These are phyloP conservation scores for Xylariaceae sp. DNA, from an alignment of 2,329 filamentous ascomycete genomes.

Conservation along the genomic window DNA sequence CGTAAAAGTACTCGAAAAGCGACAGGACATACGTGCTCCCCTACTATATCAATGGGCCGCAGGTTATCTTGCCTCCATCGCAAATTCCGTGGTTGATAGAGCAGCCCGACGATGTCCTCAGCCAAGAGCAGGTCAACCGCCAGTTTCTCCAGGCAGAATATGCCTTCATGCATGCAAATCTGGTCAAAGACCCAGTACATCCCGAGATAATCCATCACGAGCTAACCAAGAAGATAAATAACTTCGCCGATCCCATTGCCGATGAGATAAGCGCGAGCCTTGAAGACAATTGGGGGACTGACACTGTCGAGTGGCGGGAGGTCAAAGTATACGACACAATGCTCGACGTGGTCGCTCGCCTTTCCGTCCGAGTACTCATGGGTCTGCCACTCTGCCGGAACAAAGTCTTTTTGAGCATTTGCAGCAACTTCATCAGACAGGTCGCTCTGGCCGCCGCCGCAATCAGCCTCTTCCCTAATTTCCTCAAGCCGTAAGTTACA, in stretches of 20 bases:
- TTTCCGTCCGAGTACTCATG: constrained; percentile 33
- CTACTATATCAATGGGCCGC: constrained; percentile 33
- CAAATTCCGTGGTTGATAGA: constrained; percentile 32
- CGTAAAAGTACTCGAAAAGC: constrained; percentile 31
- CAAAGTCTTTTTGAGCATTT: constrained; percentile 29
- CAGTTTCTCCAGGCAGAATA: constrained; percentile 35
- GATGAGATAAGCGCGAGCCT: constrained; percentile 31
- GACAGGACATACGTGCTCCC: constrained; percentile 31
- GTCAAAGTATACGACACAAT: constrained; percentile 34
- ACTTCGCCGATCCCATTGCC: constrained; percentile 30
- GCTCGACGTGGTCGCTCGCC: constrained; percentile 29
- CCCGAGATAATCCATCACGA: constrained; percentile 32
- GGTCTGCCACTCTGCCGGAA: constrained; percentile 32
- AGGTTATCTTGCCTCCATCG: constrained; percentile 32
- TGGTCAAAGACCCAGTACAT: constrained; percentile 32
- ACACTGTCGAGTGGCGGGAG: constrained; percentile 31
- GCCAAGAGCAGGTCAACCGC: constrained; percentile 33
- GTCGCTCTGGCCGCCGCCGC: constrained; percentile 30
- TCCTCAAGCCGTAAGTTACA: constrained; percentile 31
- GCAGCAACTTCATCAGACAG: constrained; percentile 29
- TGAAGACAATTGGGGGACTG: constrained; percentile 29
- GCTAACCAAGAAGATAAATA: constrained; percentile 30
- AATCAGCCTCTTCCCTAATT: constrained; percentile 30
- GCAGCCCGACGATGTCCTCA: constrained; percentile 32
- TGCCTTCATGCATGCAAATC: constrained; percentile 32